Percentiles rank a stretch among this genome's conserved stretches.
Conservation (phyloP, 1,139 yeast genomes). For the Maudiozyma humilis region DNA sequence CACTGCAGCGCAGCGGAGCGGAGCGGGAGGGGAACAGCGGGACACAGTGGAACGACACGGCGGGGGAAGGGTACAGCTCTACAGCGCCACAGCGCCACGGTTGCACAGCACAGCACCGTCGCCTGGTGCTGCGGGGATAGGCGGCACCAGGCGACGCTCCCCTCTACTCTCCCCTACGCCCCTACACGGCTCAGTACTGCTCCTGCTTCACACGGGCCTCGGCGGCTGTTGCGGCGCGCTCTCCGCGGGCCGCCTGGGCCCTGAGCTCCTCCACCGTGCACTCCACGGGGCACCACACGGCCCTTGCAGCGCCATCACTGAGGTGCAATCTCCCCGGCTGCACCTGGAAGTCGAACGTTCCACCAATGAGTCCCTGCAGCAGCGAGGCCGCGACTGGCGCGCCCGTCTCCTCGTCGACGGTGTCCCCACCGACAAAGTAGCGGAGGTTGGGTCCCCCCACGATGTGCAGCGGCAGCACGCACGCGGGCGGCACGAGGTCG, state of each 20-base stretch:
- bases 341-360: conserved; percentile 10
- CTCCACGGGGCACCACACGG: conserved; percentile 22
- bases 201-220: too few species aligned
- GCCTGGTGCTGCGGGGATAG: too few species aligned
- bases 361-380: conserved; percentile 4
- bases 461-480: conserved; percentile 14
- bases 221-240: too few species aligned
- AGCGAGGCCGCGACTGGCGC: background rate
- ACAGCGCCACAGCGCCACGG: too few species aligned
- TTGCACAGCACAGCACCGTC: too few species aligned
- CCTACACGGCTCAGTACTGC: too few species aligned
- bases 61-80: too few species aligned
- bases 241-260: conserved; percentile 2
- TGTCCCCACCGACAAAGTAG: conserved; percentile 10
- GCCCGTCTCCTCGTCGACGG: background rate
- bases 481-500: conserved; percentile 14
- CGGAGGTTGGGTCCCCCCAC: conserved; percentile 10
- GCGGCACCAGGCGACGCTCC: too few species aligned
- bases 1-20: too few species aligned
- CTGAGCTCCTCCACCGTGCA: conserved; percentile 21
- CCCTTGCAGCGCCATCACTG: background rate
- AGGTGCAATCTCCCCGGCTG: conserved; percentile 8
- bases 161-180: too few species aligned
- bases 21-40: too few species aligned
- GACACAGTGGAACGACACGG: too few species aligned